These are phyloP conservation scores for Claviceps spartinae DNA, from an alignment of 2,329 filamentous ascomycete species.

Conservation along the genomic window DNA sequence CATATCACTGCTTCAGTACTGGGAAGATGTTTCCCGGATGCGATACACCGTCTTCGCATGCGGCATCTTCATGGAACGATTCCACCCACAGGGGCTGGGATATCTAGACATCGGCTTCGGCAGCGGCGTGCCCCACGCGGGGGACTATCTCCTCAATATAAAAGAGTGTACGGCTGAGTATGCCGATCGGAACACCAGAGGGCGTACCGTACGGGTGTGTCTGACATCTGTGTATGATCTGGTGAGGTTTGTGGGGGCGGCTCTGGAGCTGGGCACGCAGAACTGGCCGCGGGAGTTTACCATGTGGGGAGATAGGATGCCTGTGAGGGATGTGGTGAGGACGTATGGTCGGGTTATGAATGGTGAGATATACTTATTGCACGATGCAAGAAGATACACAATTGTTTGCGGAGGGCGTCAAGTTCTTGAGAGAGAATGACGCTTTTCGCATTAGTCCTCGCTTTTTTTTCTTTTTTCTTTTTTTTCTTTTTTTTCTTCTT, in stretches of 20 bases:
- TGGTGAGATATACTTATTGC: conserved; percentile 17
- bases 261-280: conserved; percentile 45
- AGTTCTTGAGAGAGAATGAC: too few species aligned
- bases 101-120: conserved; percentile 37
- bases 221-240: conserved; percentile 60
- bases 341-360: conserved; percentile 35
- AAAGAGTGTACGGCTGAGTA: conserved; percentile 40
- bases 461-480: neutral
- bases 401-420: too few species aligned
- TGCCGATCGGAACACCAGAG: conserved; percentile 38
- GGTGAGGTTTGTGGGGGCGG: conserved; percentile 55
- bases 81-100: conserved; percentile 52
- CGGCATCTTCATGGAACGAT: conserved; percentile 63
- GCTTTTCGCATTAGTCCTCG: too few species aligned
- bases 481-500: neutral
- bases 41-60: conserved; percentile 59
- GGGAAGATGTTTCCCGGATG: conserved; percentile 38
- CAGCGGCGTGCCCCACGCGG: too few species aligned
- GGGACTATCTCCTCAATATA: too few species aligned
- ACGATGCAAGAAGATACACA: too few species aligned
- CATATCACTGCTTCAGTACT: conserved; percentile 41
- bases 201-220: conserved; percentile 41
- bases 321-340: conserved; percentile 43
- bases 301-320: conserved; percentile 54
- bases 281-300: conserved; percentile 56